Percentiles rank a stretch among this genome's conserved stretches.
These are phyloP conservation scores for Scutellaria barbata DNA, from an alignment of 257 asterid genomes.

Conservation along the genomic window DNA sequence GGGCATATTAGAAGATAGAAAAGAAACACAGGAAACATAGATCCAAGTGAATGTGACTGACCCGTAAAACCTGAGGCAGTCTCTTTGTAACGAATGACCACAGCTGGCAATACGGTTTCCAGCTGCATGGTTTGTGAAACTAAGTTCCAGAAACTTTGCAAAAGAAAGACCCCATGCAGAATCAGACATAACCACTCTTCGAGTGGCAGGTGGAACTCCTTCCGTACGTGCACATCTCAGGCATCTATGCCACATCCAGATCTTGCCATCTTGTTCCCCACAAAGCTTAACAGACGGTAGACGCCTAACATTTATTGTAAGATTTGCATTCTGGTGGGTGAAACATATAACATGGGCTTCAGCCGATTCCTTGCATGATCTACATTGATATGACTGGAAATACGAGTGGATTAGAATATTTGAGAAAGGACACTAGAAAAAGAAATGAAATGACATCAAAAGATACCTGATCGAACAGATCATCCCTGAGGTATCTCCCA, in stretches of 20 bases:
- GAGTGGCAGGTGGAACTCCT: slow-evolving; percentile 90
- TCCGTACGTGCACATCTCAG: slow-evolving; percentile 64
- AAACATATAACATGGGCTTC: slow-evolving; percentile 90
- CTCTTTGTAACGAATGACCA: slow-evolving; percentile 97
- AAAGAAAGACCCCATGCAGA: slow-evolving; percentile 99
- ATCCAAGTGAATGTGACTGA: slow-evolving; percentile 35
- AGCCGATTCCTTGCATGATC: slow-evolving; percentile 82
- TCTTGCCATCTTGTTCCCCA: slow-evolving; percentile 87
- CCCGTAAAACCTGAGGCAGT: slow-evolving; percentile 97
- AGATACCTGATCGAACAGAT: slow-evolving; percentile 84
- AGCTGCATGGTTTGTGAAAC: slow-evolving; percentile 88
- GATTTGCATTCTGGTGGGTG: slow-evolving; percentile 88
- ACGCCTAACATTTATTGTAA: slow-evolving; percentile 71
- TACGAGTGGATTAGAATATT: not conserved
- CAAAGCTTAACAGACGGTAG: slow-evolving; percentile 70
- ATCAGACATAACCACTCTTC: slow-evolving; percentile 84
- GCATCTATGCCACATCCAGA: slow-evolving; percentile 99
- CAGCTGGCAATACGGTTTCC: slow-evolving; percentile 96
- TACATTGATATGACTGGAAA: slow-evolving; percentile 69
- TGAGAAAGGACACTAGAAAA: not conserved
- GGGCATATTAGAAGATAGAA: not conserved
- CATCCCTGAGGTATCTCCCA: slow-evolving; percentile 84
- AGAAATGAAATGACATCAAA: not conserved
- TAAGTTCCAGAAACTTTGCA: slow-evolving; percentile 96
- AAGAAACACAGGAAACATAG: not conserved